Evolutionary conservation across 2,329 filamentous ascomycete species (phyloP).

Genomic region (Hymenoscyphus repandus): DNA sequence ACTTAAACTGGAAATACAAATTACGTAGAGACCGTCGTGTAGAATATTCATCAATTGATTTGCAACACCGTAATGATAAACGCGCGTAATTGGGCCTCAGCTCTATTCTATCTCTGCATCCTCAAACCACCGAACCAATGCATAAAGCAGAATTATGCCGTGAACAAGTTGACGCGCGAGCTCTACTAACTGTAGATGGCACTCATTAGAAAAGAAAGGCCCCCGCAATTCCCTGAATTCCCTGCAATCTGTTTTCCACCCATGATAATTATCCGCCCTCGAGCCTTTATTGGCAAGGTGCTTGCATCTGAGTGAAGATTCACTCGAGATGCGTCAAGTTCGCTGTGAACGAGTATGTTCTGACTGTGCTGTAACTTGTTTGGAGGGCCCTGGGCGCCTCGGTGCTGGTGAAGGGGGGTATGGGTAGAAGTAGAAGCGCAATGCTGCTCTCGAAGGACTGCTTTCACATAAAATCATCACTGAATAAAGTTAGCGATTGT

Average conservation of each 20-base stretch:
- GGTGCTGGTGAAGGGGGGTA: conserved; percentile 6
- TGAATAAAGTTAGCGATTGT: conserved; percentile 32
- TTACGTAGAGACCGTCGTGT: no score
- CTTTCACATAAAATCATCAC: conserved; percentile 69
- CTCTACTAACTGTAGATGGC: conserved; percentile 15
- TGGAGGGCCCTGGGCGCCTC: conserved; percentile 7
- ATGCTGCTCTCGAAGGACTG: conserved; percentile 9
- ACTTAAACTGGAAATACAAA: no score
- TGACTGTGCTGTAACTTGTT: conserved; percentile 6
- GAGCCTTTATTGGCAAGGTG: conserved; percentile 6
- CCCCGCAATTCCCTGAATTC: conserved; percentile 12
- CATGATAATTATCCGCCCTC: conserved; percentile 6
- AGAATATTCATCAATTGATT: no score
- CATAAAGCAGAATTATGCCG: conserved; percentile 16
- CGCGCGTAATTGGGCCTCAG: no score
- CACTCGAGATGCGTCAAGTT: conserved; percentile 7
- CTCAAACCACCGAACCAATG: conserved; percentile 6
- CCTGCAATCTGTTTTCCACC: conserved; percentile 13
- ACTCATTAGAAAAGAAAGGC: conserved; percentile 19
- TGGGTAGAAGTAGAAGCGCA: conserved; percentile 11
- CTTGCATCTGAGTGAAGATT: conserved; percentile 6
- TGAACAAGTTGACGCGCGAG: conserved; percentile 15
- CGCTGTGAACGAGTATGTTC: conserved; percentile 3
- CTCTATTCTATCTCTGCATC: background rate
- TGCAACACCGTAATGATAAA: no score